These are phyloP conservation scores for Musa balbisiana DNA, from an alignment of 202 grass and related monocot species.

Conservation along the genomic window DNA sequence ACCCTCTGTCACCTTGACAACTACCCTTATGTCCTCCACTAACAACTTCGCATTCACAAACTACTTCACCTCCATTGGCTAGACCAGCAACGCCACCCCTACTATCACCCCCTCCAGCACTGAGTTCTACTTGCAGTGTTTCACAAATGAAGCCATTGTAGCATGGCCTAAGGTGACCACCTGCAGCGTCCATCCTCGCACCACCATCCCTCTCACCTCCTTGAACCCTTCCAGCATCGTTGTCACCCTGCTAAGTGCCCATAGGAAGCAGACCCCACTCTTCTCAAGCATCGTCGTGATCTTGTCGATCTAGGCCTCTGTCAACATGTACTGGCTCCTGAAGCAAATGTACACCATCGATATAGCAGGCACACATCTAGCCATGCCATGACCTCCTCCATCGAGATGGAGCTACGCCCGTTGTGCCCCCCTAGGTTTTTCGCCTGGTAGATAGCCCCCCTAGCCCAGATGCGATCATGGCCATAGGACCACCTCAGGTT, in stretches of 20 bases:
- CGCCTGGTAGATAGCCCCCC: slow-evolving; percentile 22
- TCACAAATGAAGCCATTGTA: slow-evolving; percentile 36
- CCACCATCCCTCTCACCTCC: slow-evolving; percentile 16
- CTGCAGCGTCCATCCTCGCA: slow-evolving; percentile 41
- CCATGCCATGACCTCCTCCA: slow-evolving; percentile 26
- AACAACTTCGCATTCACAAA: slow-evolving; percentile 35
- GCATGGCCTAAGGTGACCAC: slow-evolving; percentile 27
- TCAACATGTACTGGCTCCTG: slow-evolving; percentile 43
- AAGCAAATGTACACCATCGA: slow-evolving; percentile 72
- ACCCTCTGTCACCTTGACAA: slow-evolving; percentile 4
- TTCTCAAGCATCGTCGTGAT: slow-evolving; percentile 26
- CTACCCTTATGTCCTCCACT: slow-evolving; percentile 24
- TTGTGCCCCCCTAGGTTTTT: background rate
- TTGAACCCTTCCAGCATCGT: slow-evolving; percentile 23
- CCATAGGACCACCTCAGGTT: slow-evolving; percentile 15
- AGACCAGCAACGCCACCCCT: slow-evolving; percentile 24
- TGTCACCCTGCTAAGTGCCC: slow-evolving; percentile 11
- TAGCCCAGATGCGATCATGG: slow-evolving; percentile 38
- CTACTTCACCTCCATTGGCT: slow-evolving; percentile 43
- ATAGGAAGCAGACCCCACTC: slow-evolving; percentile 37
- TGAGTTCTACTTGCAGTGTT: slow-evolving; percentile 51
- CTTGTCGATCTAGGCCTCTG: slow-evolving; percentile 9
- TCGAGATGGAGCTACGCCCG: slow-evolving; percentile 5
- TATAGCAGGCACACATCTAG: slow-evolving; percentile 22
- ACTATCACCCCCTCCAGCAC: slow-evolving; percentile 29